Conservation (phyloP, 208 protist genomes). For the Wallacemonas collosoma region DNA sequence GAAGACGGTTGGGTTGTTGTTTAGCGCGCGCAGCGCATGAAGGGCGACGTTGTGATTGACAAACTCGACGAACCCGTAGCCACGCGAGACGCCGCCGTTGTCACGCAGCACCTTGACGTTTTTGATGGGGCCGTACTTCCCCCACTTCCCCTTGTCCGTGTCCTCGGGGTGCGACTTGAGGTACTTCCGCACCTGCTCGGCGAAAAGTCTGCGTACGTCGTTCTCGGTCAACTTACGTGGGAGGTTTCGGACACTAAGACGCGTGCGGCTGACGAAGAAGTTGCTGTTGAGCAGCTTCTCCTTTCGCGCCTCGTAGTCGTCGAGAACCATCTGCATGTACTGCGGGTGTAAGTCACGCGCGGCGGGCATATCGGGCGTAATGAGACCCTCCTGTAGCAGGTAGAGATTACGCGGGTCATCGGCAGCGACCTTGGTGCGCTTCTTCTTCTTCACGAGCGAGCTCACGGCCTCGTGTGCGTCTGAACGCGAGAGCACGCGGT, state of each 20-base stretch:
- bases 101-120: slow-evolving; percentile 88
- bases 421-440: slow-evolving; percentile 85
- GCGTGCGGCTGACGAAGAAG: slow-evolving; percentile 91
- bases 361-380: slow-evolving; percentile 73
- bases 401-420: slow-evolving; percentile 91
- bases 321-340: slow-evolving; percentile 85
- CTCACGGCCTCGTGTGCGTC: slow-evolving; percentile 81
- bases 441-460: slow-evolving; percentile 87
- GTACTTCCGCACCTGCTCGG: slow-evolving; percentile 65
- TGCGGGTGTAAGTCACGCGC: slow-evolving; percentile 76
- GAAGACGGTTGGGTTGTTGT: slow-evolving; percentile 94
- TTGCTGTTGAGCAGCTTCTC: slow-evolving; percentile 88
- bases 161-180: slow-evolving; percentile 75
- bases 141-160: slow-evolving; percentile 77
- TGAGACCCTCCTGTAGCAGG: slow-evolving; percentile 86
- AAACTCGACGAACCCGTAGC: slow-evolving; percentile 94
- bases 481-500: slow-evolving; percentile 75
- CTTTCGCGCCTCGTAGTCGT: slow-evolving; percentile 87
- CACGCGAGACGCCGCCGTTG: slow-evolving; percentile 76
- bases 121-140: slow-evolving; percentile 90
- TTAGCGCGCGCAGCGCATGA: slow-evolving; percentile 75
- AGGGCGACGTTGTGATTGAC: slow-evolving; percentile 91
- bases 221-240: slow-evolving; percentile 89
- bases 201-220: slow-evolving; percentile 84
- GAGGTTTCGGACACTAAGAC: slow-evolving; percentile 91